Evolutionary conservation across 2,329 filamentous ascomycete species (phyloP), one percentile per base, ranked within the genome.

Genomic region (Akanthomyces uredinophilus): DNA sequence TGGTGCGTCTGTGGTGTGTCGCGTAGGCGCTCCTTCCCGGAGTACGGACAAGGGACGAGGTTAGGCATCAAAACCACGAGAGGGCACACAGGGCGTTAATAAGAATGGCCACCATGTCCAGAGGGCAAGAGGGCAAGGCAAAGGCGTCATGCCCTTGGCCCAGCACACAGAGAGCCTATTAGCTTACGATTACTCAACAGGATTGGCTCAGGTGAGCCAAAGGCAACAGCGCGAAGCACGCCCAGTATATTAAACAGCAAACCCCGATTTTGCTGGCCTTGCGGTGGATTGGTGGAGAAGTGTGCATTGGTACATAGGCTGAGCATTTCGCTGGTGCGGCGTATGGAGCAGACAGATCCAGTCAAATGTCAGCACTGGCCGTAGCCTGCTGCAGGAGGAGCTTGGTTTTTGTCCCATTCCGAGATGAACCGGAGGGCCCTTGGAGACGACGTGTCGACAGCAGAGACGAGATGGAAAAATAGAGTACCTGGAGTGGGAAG

Each of bases 251-350:
- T 20, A 29, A 24, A 37, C 43, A 49, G 20, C 32, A 41, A 29
- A 14, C n/a, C 44, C 20, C 32, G 41, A 46, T 35, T 56, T 35
- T 46, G 41, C 16, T 20, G 27, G 29, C 24, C 14, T 50, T 50
- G 50, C 50, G 55, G 55, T 46, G 53, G 53, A 41, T 46, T 14
- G 44, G 55, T 59, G 55, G 55, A 59, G 55, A 49, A 59, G 16
- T 29, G 27, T 29, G 11, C 32, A 37, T 3, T 54, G 46, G 32
- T 29, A 50, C 32, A 35, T n/a, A 22, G 22, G 53, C 24, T 24
- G n/a, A 24, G 46, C 32, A 50, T 41, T 24, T 27, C 22, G 39
- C 27, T 41, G 44, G 32, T 14, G 55, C 8, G 32, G 11, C 5
- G 20, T 27, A 59, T 47, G 56, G 56, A 59, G 46, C 47, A 51